phyloP scores from a whole-genome alignment of 371 early-diverging fungal species.

The Actinomucor elegans region DNA sequence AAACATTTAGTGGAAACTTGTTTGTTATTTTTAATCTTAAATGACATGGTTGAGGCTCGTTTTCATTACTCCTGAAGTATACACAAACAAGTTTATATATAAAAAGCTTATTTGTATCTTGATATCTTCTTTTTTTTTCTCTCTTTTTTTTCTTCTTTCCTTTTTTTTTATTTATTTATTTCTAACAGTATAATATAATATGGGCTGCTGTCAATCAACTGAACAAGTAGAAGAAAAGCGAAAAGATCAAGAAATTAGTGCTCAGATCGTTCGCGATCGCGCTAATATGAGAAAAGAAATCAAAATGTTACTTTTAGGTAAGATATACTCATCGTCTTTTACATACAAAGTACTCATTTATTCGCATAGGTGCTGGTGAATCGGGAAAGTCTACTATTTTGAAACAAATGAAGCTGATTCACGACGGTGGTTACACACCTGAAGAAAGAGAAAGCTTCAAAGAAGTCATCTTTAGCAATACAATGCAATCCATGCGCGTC shows the following conservation, averaged over 20 bases:
- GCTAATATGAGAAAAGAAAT: constrained; percentile 81
- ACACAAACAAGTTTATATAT: too few relatives aligned
- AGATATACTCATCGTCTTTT: neutral
- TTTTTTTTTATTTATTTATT: neutral
- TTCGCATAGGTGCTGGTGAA: constrained; percentile 91
- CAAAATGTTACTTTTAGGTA: constrained; percentile 94
- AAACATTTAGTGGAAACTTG: too few relatives aligned
- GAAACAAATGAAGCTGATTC: constrained; percentile 96
- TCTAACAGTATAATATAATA: constrained; percentile 21
- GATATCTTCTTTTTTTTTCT: neutral
- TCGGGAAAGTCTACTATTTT: constrained; percentile 96
- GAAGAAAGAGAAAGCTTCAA: constrained; percentile 88
- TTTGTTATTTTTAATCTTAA: constrained; percentile 8
- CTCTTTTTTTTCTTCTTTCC: constrained; percentile 1
- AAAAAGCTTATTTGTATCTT: too few relatives aligned
- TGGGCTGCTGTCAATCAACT: constrained; percentile 90
- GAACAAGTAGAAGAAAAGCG: constrained; percentile 83
- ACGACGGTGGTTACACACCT: constrained; percentile 85
- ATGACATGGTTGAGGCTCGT: constrained; percentile 14
- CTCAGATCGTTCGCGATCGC: constrained; percentile 80
- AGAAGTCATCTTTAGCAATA: constrained; percentile 90
- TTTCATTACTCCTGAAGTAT: neutral
- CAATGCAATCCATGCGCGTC: constrained; percentile 87
- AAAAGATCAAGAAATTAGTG: constrained; percentile 88
- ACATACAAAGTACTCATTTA: too few relatives aligned